Conservation (phyloP, 768 basidiomycete genomes). For the Galerina sulciceps region DNA sequence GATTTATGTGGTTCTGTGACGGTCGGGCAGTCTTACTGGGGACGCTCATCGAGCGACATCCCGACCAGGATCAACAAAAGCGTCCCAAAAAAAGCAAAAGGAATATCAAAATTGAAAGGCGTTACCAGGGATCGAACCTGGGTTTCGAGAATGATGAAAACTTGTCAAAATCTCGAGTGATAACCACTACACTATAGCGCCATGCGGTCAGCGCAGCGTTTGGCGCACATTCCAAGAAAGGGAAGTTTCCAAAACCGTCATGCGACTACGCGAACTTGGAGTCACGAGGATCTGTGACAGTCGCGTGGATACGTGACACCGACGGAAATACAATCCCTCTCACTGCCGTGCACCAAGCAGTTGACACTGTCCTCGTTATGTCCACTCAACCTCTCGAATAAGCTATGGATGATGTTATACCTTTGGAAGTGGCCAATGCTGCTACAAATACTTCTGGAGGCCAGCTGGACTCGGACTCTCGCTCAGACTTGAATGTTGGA, state of each 20-base stretch:
- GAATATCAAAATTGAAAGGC: too few species aligned
- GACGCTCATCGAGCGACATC: too few species aligned
- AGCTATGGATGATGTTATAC: background rate
- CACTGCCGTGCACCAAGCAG: background rate
- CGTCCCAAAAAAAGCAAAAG: too few species aligned
- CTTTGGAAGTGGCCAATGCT: background rate
- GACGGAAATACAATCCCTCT: background rate
- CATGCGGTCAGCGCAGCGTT: too few species aligned
- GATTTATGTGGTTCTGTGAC: too few species aligned
- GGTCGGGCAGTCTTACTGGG: too few species aligned
- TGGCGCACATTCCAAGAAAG: background rate
- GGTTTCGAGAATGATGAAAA: too few species aligned
- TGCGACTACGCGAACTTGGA: background rate
- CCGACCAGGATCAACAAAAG: too few species aligned
- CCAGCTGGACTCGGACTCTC: conserved; percentile 30
- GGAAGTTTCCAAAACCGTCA: background rate
- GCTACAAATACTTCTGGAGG: conserved; percentile 35
- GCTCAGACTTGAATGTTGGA: conserved; percentile 18
- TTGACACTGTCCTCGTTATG: background rate
- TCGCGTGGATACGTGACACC: conserved; percentile 3
- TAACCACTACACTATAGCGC: too few species aligned
- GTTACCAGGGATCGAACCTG: too few species aligned
- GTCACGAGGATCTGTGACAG: background rate
- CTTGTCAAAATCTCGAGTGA: too few species aligned
- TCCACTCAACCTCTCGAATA: background rate